Evolutionary conservation across 2,329 filamentous ascomycete species (phyloP), one percentile per base, ranked within the genome.

Genomic region (Clonostachys rosea): DNA sequence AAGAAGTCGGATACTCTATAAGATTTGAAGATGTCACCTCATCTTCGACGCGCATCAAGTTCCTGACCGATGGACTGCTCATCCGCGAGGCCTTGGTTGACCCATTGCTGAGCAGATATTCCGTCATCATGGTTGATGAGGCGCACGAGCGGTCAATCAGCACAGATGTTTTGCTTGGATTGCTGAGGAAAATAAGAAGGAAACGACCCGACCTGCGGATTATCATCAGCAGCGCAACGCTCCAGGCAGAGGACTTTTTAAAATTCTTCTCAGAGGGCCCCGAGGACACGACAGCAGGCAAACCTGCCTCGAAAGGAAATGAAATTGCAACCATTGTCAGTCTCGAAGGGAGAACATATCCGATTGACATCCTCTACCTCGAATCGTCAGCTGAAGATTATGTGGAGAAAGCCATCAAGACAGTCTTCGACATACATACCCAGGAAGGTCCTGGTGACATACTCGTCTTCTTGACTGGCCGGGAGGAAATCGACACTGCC

Each of bases 91-190:
- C 92, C 30, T 77, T 99, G 5, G 89, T 96, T 5, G 94, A 99
- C 65, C 94, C 94, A 12, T 70, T 97, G 5, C 70, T 99, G 35
- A 94, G 89, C 17, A 81, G 90, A 11, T 99, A 99, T 63, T 95
- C 91, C 0, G 87, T 96, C 41, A 89, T 99, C 57, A 96, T 99
- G 90, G 87, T 99, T 8, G 94, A 99, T 61, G 92, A 97, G 68
- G 94, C 92, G 7, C 94, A 99, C 62, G 92, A 97, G 67, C 79
- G 94, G 46, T 96, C 91, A 43, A 79, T 97, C 49, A 95, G 89
- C 63, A 95, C 91, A 1, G 94, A 99, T 60, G 81, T 99, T 12
- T 74, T 97, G 8, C 78, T 99, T 5, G 92, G 94, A 0, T 72
- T 97, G 13, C 67, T 99, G 37, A 96, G 95, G 64, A 97, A 97